Evolutionary conservation across 2,329 filamentous ascomycete genomes (phyloP).

Genomic region (Didymella lethalis): DNA sequence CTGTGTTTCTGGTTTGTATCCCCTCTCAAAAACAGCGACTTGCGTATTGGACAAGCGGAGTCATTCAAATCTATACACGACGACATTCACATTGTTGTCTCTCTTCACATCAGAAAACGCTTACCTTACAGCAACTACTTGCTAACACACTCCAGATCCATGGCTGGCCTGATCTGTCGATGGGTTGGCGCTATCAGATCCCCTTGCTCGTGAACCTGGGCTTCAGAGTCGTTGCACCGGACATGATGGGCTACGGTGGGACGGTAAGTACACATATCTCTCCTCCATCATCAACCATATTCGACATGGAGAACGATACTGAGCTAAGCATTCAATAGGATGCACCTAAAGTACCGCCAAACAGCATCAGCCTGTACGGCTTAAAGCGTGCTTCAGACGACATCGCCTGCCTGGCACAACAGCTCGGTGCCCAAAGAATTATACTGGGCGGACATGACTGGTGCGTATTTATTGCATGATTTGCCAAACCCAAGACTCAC

Average conservation of each 20-base stretch:
- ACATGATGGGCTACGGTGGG: constrained; percentile 85
- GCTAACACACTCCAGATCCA: constrained; percentile 60
- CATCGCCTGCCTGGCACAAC: constrained; percentile 73
- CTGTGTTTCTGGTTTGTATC: constrained; percentile 60
- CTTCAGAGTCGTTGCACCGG: constrained; percentile 81
- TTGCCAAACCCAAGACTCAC: neutral
- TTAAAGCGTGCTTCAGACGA: constrained; percentile 75
- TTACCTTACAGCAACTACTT: neutral
- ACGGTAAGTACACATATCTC: constrained; percentile 59
- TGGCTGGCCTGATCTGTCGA: constrained; percentile 82
- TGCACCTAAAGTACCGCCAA: constrained; percentile 64
- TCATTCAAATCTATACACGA: no score
- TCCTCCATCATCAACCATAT: neutral
- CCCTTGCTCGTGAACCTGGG: constrained; percentile 75
- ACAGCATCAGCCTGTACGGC: constrained; percentile 69
- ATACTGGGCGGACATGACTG: constrained; percentile 94
- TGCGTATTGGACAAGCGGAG: neutral
- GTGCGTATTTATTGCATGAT: constrained; percentile 35
- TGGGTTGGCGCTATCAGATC: constrained; percentile 91
- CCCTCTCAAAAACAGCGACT: neutral
- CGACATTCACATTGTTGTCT: constrained; percentile 7
- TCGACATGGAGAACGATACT: neutral
- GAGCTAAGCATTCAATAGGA: constrained; percentile 42
- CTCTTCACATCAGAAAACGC: neutral
- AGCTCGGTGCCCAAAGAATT: constrained; percentile 65